These are phyloP conservation scores for Pseudogymnoascus sp. DNA, from an alignment of 2,329 filamentous ascomycete genomes.

Conservation along the genomic window DNA sequence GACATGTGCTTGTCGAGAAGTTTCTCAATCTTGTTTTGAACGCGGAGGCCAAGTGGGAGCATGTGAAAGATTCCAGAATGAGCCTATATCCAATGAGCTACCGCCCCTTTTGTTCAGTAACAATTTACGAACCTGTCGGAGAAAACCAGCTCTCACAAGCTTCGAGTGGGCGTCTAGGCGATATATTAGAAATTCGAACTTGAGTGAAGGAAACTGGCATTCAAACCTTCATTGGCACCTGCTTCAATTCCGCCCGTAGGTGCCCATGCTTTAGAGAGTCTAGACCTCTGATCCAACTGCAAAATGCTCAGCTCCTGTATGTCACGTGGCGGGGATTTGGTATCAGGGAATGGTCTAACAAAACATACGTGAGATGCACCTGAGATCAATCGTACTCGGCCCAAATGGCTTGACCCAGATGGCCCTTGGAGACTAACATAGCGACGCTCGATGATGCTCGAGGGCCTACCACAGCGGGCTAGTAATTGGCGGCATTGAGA, in stretches of 20 bases:
- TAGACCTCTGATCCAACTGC: conserved; percentile 47
- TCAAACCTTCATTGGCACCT: conserved; percentile 44
- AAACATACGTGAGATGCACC: background rate
- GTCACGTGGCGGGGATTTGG: conserved; percentile 11
- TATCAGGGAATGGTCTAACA: background rate
- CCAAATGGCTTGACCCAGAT: background rate
- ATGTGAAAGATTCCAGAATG: conserved; percentile 90
- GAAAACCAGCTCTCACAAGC: conserved; percentile 61
- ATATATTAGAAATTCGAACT: background rate
- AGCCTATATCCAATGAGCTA: conserved; percentile 40
- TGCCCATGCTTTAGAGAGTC: conserved; percentile 70
- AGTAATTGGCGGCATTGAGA: background rate
- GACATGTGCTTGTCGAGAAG: conserved; percentile 88
- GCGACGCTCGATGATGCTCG: background rate
- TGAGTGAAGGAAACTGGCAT: background rate
- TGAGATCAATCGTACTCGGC: background rate
- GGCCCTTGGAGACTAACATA: background rate
- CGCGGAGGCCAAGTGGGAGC: conserved; percentile 74
- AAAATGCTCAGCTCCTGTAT: conserved; percentile 7
- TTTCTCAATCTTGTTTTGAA: conserved; percentile 79
- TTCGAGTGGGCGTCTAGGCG: conserved; percentile 55
- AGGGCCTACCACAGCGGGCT: background rate
- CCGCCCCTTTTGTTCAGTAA: background rate
- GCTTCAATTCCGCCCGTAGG: conserved; percentile 63
- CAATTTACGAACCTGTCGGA: conserved; percentile 52